phyloP scores from a whole-genome alignment of 306 rosid species.

The Malus sieversii region DNA sequence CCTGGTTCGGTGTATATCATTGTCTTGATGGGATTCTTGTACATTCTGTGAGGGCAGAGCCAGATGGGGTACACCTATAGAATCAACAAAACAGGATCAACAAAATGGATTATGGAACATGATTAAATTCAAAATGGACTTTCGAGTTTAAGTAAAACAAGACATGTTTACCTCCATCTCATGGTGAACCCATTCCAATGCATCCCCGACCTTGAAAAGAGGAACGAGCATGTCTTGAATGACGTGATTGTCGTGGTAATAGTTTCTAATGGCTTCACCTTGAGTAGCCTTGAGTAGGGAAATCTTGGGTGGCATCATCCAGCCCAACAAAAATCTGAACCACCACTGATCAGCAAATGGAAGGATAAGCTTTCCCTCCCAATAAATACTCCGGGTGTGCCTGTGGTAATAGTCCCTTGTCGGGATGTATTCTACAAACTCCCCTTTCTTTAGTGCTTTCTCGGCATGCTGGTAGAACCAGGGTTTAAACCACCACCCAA shows the following conservation, averaged over 20 bases:
- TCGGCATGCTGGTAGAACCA: constrained; percentile 97
- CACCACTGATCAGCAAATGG: constrained; percentile 91
- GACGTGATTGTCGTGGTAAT: constrained; percentile 92
- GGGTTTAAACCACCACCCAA: constrained; percentile 95
- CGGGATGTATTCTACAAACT: constrained; percentile 83
- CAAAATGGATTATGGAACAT: neutral
- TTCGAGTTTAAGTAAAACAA: neutral
- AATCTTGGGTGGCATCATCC: constrained; percentile 99
- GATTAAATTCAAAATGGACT: neutral
- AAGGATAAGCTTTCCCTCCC: constrained; percentile 99
- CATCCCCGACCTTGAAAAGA: constrained; percentile 85
- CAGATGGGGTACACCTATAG: constrained; percentile 82
- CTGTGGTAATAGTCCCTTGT: constrained; percentile 94
- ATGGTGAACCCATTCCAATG: constrained; percentile 81
- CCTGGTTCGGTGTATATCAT: constrained; percentile 86
- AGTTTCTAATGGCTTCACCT: constrained; percentile 94
- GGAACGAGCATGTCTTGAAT: constrained; percentile 98
- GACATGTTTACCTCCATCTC: constrained; percentile 82
- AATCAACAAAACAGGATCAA: neutral
- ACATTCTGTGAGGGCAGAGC: constrained; percentile 92
- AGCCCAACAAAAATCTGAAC: constrained; percentile 83
- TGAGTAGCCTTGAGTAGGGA: constrained; percentile 96
- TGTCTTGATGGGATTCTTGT: constrained; percentile 64
- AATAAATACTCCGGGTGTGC: constrained; percentile 87
- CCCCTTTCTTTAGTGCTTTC: constrained; percentile 78